phyloP scores from a whole-genome alignment of 2,329 filamentous ascomycete genomes.

The Triangularia verruculosa region DNA sequence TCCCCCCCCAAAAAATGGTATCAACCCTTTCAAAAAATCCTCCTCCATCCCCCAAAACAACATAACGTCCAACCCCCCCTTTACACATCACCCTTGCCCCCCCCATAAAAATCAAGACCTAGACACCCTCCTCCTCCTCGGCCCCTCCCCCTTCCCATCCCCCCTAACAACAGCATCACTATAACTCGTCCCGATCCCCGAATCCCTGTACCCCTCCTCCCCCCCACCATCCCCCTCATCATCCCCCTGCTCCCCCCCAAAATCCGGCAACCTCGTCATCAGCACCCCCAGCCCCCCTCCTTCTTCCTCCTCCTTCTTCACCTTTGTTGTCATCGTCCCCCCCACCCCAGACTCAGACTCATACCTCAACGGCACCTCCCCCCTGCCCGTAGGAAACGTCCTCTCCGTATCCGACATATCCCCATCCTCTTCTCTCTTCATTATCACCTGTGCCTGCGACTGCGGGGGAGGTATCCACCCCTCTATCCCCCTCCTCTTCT shows the following conservation, averaged over 20 bases:
- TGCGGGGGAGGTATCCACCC: no score
- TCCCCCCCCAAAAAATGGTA: no score
- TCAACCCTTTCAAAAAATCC: background rate
- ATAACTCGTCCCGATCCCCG: slow-evolving; percentile 23
- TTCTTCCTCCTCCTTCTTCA: slow-evolving; percentile 25
- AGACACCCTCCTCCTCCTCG: slow-evolving; percentile 16
- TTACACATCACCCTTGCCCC: no score
- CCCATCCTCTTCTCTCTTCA: slow-evolving; percentile 19
- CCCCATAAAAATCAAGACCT: background rate
- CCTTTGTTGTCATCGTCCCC: slow-evolving; percentile 36
- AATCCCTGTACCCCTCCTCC: slow-evolving; percentile 15
- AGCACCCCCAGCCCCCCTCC: background rate
- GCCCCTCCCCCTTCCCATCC: slow-evolving; percentile 1
- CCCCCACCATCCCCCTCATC: slow-evolving; percentile 42
- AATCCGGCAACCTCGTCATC: slow-evolving; percentile 11
- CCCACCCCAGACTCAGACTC: slow-evolving; percentile 25
- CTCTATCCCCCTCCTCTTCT: slow-evolving; percentile 4
- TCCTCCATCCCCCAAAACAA: background rate
- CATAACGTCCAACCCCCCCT: background rate
- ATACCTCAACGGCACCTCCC: slow-evolving; percentile 41
- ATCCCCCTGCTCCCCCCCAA: slow-evolving; percentile 35
- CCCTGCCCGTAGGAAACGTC: slow-evolving; percentile 43
- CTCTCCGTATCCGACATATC: slow-evolving; percentile 42
- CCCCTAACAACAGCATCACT: slow-evolving; percentile 14
- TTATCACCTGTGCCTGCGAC: slow-evolving; percentile 24